Conservation (phyloP, 768 basidiomycete species). For the Phanerochaete sordida region DNA sequence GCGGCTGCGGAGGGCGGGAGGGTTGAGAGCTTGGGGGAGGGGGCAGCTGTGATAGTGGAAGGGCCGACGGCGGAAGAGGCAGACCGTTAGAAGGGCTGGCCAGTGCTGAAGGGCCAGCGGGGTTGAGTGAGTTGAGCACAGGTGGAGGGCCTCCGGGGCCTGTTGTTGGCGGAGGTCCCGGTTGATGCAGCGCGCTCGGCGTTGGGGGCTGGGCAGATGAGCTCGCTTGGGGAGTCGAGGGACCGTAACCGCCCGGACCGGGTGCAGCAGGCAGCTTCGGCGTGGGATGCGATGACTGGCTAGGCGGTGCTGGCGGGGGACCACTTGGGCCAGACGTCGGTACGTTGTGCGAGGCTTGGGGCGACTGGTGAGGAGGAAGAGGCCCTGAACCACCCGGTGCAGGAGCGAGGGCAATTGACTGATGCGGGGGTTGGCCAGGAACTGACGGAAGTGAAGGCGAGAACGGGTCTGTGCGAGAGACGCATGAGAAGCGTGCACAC, state of each 20-base stretch:
- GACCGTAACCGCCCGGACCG: background rate
- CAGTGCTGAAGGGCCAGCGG: background rate
- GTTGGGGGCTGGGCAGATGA: conserved; percentile 5
- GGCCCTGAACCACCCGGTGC: background rate
- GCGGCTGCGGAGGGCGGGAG: background rate
- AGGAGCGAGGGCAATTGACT: conserved; percentile 19
- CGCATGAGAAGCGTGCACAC: background rate
- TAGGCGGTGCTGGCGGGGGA: background rate
- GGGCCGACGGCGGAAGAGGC: conserved; percentile 2
- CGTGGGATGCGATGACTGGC: conserved; percentile 8
- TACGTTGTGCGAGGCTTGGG: background rate
- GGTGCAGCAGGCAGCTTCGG: conserved; percentile 11
- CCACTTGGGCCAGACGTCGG: background rate
- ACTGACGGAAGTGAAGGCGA: conserved; percentile 18
- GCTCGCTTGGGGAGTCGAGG: background rate
- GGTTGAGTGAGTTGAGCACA: background rate
- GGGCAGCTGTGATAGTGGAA: conserved; percentile 4
- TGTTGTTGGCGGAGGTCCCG: conserved; percentile 3
- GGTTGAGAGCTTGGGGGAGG: background rate
- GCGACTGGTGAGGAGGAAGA: background rate
- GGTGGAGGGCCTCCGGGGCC: background rate
- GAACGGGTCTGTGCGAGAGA: conserved; percentile 17
- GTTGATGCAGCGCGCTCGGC: background rate
- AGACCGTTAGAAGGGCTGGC: conserved; percentile 1
- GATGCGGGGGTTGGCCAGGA: conserved; percentile 17